A percentile compares a stretch with the other conserved stretches of the same genome.
Conservation (phyloP, 495 filamentous ascomycete genomes). For the Neurospora intermedia region DNA sequence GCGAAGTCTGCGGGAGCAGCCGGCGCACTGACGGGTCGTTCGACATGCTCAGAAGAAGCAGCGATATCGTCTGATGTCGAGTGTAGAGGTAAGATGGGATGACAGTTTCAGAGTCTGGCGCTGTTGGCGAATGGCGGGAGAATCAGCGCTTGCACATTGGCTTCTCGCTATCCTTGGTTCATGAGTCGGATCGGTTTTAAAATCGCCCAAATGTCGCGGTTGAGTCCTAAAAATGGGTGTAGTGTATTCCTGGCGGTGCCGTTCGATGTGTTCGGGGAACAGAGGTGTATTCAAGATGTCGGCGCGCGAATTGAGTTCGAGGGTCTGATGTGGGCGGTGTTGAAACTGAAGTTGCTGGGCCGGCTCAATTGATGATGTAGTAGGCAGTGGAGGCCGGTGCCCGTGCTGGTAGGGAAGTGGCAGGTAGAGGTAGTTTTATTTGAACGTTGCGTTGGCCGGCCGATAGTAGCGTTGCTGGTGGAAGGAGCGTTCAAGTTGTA, state of each 20-base stretch:
- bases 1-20: conserved; percentile 46
- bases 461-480: neutral
- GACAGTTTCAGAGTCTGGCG: neutral
- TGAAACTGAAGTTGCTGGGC: neutral
- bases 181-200: neutral
- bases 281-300: neutral
- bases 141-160: neutral
- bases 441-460: neutral
- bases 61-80: neutral
- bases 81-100: neutral
- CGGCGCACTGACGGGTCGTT: conserved; percentile 44
- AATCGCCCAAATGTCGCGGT: neutral
- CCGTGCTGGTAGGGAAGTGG: neutral
- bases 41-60: conserved; percentile 27
- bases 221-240: neutral
- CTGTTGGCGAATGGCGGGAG: neutral
- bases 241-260: neutral
- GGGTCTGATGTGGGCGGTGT: neutral
- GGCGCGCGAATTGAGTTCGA: neutral
- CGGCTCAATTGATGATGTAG: neutral
- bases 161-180: neutral
- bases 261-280: neutral
- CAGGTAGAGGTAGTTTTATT: neutral
- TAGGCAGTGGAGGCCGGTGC: neutral
- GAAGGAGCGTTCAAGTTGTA: neutral